These are phyloP conservation scores for Leccinellum albellum DNA, from an alignment of 768 basidiomycete genomes.

Conservation along the genomic window DNA sequence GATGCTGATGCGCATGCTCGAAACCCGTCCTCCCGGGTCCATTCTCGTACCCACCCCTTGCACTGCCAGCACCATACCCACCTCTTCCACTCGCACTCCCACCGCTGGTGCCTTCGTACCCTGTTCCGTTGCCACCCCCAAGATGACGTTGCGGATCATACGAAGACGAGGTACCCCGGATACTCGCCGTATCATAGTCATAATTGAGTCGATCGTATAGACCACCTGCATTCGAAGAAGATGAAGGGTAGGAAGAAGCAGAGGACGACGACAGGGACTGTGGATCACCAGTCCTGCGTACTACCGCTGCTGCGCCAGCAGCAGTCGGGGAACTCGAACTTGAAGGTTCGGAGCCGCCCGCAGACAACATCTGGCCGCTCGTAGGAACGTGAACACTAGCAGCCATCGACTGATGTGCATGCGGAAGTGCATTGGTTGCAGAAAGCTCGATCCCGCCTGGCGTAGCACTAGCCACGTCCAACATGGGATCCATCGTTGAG, in stretches of 20 bases:
- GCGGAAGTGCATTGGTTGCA: constrained; percentile 6
- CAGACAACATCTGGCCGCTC: constrained; percentile 20
- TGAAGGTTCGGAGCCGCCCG: constrained; percentile 10
- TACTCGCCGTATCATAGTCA: constrained; percentile 14
- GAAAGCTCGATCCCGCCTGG: constrained; percentile 33
- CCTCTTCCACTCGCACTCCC: constrained; percentile 15
- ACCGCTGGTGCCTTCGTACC: constrained; percentile 16
- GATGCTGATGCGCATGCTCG: constrained; percentile 28
- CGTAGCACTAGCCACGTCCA: constrained; percentile 30
- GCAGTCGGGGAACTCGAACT: constrained; percentile 6
- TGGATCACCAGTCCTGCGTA: constrained; percentile 12
- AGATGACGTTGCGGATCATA: constrained; percentile 23
- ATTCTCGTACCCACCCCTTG: constrained; percentile 23
- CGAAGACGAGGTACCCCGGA: constrained; percentile 14
- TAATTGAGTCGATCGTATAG: constrained; percentile 23
- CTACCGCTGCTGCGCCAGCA: neutral
- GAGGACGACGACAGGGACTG: constrained; percentile 15
- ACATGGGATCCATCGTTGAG: constrained; percentile 30
- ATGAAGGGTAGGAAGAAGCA: constrained; percentile 14
- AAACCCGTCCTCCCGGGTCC: constrained; percentile 16
- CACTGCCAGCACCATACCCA: constrained; percentile 16
- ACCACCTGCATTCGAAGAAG: constrained; percentile 15
- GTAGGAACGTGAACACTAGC: constrained; percentile 5
- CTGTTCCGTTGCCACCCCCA: constrained; percentile 3
- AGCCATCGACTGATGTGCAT: constrained; percentile 12